Conservation (phyloP, 179 eudicot genomes). For the Patellifolia procumbens region DNA sequence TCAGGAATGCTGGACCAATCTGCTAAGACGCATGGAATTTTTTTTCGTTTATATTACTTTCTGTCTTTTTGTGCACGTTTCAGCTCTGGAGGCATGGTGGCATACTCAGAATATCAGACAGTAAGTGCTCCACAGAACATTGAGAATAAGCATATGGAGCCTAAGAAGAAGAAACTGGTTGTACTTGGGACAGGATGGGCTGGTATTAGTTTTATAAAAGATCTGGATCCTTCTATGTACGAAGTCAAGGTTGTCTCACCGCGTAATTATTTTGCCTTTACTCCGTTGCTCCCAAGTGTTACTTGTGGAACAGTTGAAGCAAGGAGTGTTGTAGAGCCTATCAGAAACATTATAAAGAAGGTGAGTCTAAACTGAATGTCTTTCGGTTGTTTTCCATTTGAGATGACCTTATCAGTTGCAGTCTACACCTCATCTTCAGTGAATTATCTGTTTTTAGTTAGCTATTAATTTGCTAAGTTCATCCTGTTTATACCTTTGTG, state of each 20-base stretch:
- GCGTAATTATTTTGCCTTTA: constrained; percentile 85
- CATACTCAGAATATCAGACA: constrained; percentile 57
- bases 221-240: constrained; percentile 59
- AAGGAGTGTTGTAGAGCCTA: constrained; percentile 81
- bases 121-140: constrained; percentile 24
- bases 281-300: constrained; percentile 88
- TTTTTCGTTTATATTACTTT: not conserved
- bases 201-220: constrained; percentile 71
- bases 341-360: constrained; percentile 78
- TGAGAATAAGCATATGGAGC: constrained; percentile 33
- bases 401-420: not conserved
- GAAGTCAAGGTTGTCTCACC: constrained; percentile 89
- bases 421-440: not conserved
- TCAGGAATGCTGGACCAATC: not conserved
- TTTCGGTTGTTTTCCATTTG: not conserved
- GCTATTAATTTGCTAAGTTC: not conserved
- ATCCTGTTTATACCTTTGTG: not conserved
- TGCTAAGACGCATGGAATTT: not conserved
- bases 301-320: constrained; percentile 93
- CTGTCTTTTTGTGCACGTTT: constrained; percentile 10
- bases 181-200: constrained; percentile 97
- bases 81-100: constrained; percentile 70
- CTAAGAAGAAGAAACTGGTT: constrained; percentile 62
- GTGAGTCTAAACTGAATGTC: constrained; percentile 29
- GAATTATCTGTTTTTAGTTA: not conserved